Percentiles rank a stretch among this genome's conserved stretches.
These are phyloP conservation scores for Fusarium devonianum DNA, from an alignment of 2,329 filamentous ascomycete genomes.

Conservation along the genomic window DNA sequence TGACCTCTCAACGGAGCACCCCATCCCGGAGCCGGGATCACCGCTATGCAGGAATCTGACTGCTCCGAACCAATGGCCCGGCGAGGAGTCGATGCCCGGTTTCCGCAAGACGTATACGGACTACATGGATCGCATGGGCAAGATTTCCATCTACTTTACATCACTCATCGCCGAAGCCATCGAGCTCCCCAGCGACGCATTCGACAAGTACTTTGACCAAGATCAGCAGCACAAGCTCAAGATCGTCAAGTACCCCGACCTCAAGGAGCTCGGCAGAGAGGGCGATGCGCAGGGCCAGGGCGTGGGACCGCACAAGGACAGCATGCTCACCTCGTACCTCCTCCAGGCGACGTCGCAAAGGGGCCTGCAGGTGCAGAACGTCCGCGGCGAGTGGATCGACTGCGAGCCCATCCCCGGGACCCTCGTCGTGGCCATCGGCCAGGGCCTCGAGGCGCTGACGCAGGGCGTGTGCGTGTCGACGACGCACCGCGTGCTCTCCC, in stretches of 20 bases:
- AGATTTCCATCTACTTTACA: conserved; percentile 76
- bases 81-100: conserved; percentile 63
- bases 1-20: conserved; percentile 82
- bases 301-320: conserved; percentile 85
- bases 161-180: conserved; percentile 86
- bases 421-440: conserved; percentile 86
- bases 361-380: conserved; percentile 85
- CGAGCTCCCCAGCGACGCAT: conserved; percentile 71
- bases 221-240: conserved; percentile 86
- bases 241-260: conserved; percentile 85
- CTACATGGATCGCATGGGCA: conserved; percentile 79
- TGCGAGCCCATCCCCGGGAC: conserved; percentile 78
- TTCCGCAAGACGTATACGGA: conserved; percentile 75
- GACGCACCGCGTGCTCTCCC: conserved; percentile 83
- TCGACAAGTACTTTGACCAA: conserved; percentile 80
- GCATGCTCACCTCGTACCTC: conserved; percentile 82
- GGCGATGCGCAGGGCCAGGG: conserved; percentile 59
- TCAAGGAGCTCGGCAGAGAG: conserved; percentile 61
- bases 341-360: conserved; percentile 79
- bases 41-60: conserved; percentile 79
- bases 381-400: conserved; percentile 80
- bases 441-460: conserved; percentile 85
- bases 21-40: conserved; percentile 65
- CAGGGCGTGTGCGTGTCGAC: conserved; percentile 82
- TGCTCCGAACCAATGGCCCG: conserved; percentile 83